phyloP scores from a whole-genome alignment of 495 filamentous ascomycete genomes.

The Trypethelium eluteriae region DNA sequence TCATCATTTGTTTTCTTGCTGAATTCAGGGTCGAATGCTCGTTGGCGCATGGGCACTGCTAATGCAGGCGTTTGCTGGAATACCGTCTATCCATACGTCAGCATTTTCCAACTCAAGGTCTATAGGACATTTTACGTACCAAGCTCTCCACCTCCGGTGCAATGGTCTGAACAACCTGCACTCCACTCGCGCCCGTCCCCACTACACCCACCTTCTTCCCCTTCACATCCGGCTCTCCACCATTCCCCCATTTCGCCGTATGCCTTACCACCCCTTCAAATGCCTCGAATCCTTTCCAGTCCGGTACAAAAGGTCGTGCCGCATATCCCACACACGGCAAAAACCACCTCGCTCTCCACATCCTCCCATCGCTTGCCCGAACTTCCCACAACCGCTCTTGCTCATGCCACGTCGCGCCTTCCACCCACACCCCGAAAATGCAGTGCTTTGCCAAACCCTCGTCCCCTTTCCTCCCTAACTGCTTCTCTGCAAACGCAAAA shows the following conservation, averaged over 20 bases:
- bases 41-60: constrained; percentile 19
- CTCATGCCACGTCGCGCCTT: constrained; percentile 25
- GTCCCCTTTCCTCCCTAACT: constrained; percentile 19
- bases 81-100: constrained; percentile 4
- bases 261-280: constrained; percentile 45
- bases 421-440: constrained; percentile 25
- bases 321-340: constrained; percentile 22
- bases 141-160: constrained; percentile 20
- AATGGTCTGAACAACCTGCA: constrained; percentile 27
- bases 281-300: constrained; percentile 31
- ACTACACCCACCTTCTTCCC: constrained; percentile 25
- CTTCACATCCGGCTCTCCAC: constrained; percentile 20
- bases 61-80: constrained; percentile 28
- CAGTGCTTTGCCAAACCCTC: constrained; percentile 18
- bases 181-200: constrained; percentile 24
- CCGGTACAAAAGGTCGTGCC: constrained; percentile 22
- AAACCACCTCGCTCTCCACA: constrained; percentile 18
- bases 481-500: constrained; percentile 31
- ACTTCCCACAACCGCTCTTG: constrained; percentile 23
- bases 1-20: constrained; percentile 16
- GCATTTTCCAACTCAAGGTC: background rate
- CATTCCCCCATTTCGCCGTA: constrained; percentile 43
- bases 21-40: background rate
- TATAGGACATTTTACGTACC: background rate
- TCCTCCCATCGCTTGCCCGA: constrained; percentile 20